These are phyloP conservation scores for Kwoniella bestiolae DNA, from an alignment of 768 basidiomycete species.

Conservation along the genomic window DNA sequence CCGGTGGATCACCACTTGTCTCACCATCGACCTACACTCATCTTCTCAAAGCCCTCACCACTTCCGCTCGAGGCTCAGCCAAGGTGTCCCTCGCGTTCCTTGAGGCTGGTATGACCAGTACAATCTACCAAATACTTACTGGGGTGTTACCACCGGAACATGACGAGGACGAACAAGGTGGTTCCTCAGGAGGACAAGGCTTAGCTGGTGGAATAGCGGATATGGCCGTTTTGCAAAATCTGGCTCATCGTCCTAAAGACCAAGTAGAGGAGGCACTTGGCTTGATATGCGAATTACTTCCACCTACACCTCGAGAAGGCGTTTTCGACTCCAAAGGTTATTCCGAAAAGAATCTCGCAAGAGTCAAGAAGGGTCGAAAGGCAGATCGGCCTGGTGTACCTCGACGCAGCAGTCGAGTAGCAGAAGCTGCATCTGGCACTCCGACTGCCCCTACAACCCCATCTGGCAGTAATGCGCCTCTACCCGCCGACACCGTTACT, in stretches of 20 bases:
- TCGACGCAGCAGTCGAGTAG: slow-evolving; percentile 49
- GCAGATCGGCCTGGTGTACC: slow-evolving; percentile 24
- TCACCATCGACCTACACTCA: slow-evolving; percentile 86
- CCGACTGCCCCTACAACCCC: slow-evolving; percentile 38
- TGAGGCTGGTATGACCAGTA: slow-evolving; percentile 90
- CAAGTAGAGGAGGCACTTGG: slow-evolving; percentile 93
- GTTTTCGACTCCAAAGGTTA: slow-evolving; percentile 92
- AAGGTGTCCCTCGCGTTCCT: slow-evolving; percentile 83
- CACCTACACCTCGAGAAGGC: slow-evolving; percentile 80
- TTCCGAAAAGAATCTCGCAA: slow-evolving; percentile 80
- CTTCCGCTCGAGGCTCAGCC: slow-evolving; percentile 83
- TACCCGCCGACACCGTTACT: slow-evolving; percentile 36
- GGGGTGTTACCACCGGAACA: slow-evolving; percentile 81
- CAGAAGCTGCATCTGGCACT: slow-evolving; percentile 30
- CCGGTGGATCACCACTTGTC: slow-evolving; percentile 77
- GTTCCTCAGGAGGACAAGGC: slow-evolving; percentile 71
- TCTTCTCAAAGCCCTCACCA: slow-evolving; percentile 81
- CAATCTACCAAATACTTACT: slow-evolving; percentile 90
- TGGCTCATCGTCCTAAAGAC: slow-evolving; percentile 94
- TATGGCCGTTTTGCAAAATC: slow-evolving; percentile 97
- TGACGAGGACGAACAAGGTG: slow-evolving; percentile 59
- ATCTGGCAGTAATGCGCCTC: not conserved
- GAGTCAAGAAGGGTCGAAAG: slow-evolving; percentile 64
- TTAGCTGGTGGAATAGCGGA: slow-evolving; percentile 87
- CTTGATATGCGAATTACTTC: slow-evolving; percentile 86